Percentiles rank a stretch among this genome's conserved stretches.
These are phyloP conservation scores for Chytriomyces sp. DNA, from an alignment of 192 early-diverging fungal genomes.

Conservation along the genomic window DNA sequence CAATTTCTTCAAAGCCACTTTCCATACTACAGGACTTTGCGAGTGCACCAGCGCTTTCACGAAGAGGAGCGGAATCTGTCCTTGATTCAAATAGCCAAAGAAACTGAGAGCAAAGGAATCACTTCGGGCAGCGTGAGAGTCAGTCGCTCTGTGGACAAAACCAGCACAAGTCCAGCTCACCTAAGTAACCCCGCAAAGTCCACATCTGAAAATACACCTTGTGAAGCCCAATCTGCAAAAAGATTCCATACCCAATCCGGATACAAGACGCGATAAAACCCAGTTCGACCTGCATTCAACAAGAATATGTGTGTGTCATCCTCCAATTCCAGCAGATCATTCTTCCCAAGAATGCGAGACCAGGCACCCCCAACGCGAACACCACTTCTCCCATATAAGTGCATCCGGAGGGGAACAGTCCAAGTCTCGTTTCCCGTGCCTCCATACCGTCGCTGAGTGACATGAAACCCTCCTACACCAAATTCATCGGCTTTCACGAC, in stretches of 20 bases:
- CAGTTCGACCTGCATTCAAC: constrained; percentile 32
- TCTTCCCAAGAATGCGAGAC: neutral
- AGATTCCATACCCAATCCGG: constrained; percentile 13
- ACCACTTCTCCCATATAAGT: neutral
- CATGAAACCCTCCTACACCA: neutral
- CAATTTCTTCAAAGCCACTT: neutral
- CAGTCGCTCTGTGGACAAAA: no score
- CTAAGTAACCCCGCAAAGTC: constrained; percentile 8
- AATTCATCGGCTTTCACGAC: neutral
- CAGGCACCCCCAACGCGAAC: neutral
- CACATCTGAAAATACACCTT: neutral
- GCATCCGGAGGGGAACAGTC: neutral
- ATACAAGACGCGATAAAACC: constrained; percentile 36
- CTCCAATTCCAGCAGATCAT: constrained; percentile 7
- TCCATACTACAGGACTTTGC: constrained; percentile 5
- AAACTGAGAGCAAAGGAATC: constrained; percentile 20
- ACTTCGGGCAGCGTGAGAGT: no score
- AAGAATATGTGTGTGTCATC: constrained; percentile 29
- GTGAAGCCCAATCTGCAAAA: neutral
- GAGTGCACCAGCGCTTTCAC: neutral
- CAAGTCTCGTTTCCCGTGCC: constrained; percentile 11
- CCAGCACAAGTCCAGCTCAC: no score
- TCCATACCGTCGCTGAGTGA: neutral
- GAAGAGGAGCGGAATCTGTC: neutral
- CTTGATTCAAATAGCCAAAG: neutral